Evolutionary conservation across 768 basidiomycete species (phyloP).

Genomic region (Lactarius indigo): DNA sequence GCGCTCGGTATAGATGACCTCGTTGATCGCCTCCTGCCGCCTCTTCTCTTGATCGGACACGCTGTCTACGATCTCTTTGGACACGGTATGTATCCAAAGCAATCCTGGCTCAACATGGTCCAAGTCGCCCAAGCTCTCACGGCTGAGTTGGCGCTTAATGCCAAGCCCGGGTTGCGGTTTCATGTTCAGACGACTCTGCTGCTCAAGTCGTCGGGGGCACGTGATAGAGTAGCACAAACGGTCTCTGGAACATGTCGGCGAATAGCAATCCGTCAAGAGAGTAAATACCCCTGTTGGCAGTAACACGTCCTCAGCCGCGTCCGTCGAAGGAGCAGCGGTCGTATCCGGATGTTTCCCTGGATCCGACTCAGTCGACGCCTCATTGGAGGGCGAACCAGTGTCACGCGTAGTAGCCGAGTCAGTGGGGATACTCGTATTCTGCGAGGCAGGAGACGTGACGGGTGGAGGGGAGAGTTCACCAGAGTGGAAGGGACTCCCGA

Average conservation of each 20-base stretch:
- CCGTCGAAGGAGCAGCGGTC: constrained; percentile 21
- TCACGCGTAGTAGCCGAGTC: constrained; percentile 27
- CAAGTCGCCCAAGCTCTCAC: constrained; percentile 77
- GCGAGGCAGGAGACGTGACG: constrained; percentile 34
- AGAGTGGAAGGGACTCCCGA: constrained; percentile 82
- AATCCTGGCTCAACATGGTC: constrained; percentile 69
- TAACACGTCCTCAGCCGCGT: constrained; percentile 51
- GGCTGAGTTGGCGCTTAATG: constrained; percentile 62
- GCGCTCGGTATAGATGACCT: constrained; percentile 90
- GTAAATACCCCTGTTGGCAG: constrained; percentile 95
- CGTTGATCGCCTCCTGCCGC: constrained; percentile 97
- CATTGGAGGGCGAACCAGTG: constrained; percentile 28
- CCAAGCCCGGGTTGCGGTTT: constrained; percentile 87
- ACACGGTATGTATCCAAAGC: constrained; percentile 95
- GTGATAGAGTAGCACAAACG: constrained; percentile 97
- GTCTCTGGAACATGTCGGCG: constrained; percentile 92
- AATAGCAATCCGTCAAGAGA: constrained; percentile 94
- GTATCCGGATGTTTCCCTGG: constrained; percentile 28
- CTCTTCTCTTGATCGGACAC: constrained; percentile 93
- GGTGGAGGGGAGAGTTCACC: constrained; percentile 50
- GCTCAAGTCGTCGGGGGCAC: constrained; percentile 90
- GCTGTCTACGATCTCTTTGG: constrained; percentile 88
- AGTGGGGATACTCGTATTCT: constrained; percentile 2
- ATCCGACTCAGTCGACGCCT: constrained; percentile 33
- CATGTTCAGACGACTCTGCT: constrained; percentile 92